These are phyloP conservation scores for Fusarium tupiense DNA, from an alignment of 2,329 filamentous ascomycete species.

Conservation along the genomic window DNA sequence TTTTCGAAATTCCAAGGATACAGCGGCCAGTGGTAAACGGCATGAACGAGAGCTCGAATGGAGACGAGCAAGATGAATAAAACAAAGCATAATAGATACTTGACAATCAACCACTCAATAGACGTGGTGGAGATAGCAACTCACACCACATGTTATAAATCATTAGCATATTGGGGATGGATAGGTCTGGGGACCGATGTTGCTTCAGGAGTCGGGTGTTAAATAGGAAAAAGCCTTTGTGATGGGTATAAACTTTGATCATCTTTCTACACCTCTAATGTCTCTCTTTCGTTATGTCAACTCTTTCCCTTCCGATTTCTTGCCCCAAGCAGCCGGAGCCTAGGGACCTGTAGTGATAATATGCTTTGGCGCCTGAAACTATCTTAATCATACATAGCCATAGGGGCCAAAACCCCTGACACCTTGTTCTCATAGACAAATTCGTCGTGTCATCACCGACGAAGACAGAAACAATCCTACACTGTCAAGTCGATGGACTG, in stretches of 20 bases:
- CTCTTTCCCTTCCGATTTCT: slow-evolving; percentile 1
- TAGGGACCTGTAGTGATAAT: background rate
- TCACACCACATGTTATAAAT: slow-evolving; percentile 24
- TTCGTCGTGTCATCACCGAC: background rate
- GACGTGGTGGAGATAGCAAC: slow-evolving; percentile 30
- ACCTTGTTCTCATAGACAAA: background rate
- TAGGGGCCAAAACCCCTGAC: background rate
- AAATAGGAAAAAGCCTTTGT: slow-evolving; percentile 13
- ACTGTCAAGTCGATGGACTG: slow-evolving; percentile 34
- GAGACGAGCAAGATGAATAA: slow-evolving; percentile 39
- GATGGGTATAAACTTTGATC: slow-evolving; percentile 29
- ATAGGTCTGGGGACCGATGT: background rate
- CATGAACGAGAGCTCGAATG: slow-evolving; percentile 41
- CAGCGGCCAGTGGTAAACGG: slow-evolving; percentile 49
- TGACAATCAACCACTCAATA: slow-evolving; percentile 36
- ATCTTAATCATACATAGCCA: background rate
- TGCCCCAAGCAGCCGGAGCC: background rate
- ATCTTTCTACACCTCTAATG: slow-evolving; percentile 21
- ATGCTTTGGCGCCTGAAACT: background rate
- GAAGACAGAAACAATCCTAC: background rate
- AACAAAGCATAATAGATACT: slow-evolving; percentile 39
- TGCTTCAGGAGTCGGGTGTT: slow-evolving; percentile 23
- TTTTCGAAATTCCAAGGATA: slow-evolving; percentile 80
- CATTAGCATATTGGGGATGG: slow-evolving; percentile 17
- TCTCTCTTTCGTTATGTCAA: background rate